Percentiles rank a stretch among this genome's conserved stretches.
phyloP scores from a whole-genome alignment of 2,329 filamentous ascomycete species.

The Oidium heveae region DNA sequence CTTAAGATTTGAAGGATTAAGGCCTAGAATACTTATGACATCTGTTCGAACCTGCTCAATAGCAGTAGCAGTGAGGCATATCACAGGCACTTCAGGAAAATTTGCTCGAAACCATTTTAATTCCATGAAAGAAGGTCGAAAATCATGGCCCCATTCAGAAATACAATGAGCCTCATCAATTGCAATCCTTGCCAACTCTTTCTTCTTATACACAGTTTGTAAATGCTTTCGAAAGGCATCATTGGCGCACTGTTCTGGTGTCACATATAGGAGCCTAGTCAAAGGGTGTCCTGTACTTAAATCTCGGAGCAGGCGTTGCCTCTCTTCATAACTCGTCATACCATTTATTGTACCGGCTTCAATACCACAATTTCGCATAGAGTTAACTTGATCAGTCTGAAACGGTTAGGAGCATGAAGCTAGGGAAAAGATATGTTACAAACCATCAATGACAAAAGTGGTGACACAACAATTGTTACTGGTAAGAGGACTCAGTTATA shows the following conservation, averaged over 20 bases:
- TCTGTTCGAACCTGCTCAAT: constrained; percentile 61
- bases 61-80: constrained; percentile 79
- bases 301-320: constrained; percentile 47
- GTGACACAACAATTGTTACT: constrained; percentile 32
- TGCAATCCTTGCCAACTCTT: constrained; percentile 65
- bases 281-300: constrained; percentile 69
- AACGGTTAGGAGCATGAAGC: neutral
- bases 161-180: constrained; percentile 95
- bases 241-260: constrained; percentile 63
- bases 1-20: constrained; percentile 37
- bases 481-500: constrained; percentile 42
- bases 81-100: constrained; percentile 69
- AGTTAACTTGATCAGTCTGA: constrained; percentile 76
- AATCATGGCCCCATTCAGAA: constrained; percentile 95
- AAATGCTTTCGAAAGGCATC: constrained; percentile 55
- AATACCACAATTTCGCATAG: constrained; percentile 48
- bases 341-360: constrained; percentile 72
- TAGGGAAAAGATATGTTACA: neutral
- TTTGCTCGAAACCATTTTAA: constrained; percentile 64
- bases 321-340: constrained; percentile 41
- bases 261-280: constrained; percentile 77
- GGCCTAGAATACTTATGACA: constrained; percentile 47
- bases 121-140: constrained; percentile 74
- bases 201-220: constrained; percentile 48
- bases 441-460: neutral